Conservation (phyloP, 2,329 filamentous ascomycete species). For the Sodiomyces alkalinus region DNA sequence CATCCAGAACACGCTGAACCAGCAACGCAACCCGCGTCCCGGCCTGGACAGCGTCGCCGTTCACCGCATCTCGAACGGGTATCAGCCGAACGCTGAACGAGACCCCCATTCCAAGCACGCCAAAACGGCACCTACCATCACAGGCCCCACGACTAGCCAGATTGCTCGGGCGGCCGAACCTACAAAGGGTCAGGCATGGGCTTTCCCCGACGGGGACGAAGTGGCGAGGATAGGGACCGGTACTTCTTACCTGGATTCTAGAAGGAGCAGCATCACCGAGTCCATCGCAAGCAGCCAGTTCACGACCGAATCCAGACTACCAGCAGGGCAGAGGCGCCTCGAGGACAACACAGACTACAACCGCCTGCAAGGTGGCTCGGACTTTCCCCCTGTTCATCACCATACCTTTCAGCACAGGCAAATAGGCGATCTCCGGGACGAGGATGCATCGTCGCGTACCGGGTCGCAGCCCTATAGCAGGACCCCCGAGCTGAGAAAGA, state of each 20-base stretch:
- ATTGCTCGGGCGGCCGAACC: conserved; percentile 61
- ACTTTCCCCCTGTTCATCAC: conserved; percentile 51
- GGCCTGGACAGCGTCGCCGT: conserved; percentile 36
- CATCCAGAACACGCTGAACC: conserved; percentile 54
- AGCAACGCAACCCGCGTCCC: conserved; percentile 45
- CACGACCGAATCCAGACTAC: conserved; percentile 57
- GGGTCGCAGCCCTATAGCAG: conserved; percentile 64
- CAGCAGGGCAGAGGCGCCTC: conserved; percentile 55
- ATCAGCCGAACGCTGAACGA: conserved; percentile 43
- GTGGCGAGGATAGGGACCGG: conserved; percentile 37
- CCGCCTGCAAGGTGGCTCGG: conserved; percentile 31
- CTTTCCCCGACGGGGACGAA: conserved; percentile 65
- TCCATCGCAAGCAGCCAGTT: conserved; percentile 70
- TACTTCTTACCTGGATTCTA: conserved; percentile 43
- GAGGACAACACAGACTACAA: conserved; percentile 41
- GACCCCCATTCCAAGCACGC: conserved; percentile 35
- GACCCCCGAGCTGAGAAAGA: conserved; percentile 67
- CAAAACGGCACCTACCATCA: conserved; percentile 61
- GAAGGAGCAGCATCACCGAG: conserved; percentile 61
- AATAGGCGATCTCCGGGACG: conserved; percentile 48
- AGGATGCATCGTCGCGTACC: conserved; percentile 34
- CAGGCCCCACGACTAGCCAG: conserved; percentile 48
- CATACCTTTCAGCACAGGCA: conserved; percentile 64
- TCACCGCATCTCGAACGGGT: conserved; percentile 49
- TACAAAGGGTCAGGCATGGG: conserved; percentile 72